Percentiles rank a stretch among this genome's conserved stretches.
phyloP scores from a whole-genome alignment of 129 eudicot genomes.

The Pseudognaphalium luteoalbum region DNA sequence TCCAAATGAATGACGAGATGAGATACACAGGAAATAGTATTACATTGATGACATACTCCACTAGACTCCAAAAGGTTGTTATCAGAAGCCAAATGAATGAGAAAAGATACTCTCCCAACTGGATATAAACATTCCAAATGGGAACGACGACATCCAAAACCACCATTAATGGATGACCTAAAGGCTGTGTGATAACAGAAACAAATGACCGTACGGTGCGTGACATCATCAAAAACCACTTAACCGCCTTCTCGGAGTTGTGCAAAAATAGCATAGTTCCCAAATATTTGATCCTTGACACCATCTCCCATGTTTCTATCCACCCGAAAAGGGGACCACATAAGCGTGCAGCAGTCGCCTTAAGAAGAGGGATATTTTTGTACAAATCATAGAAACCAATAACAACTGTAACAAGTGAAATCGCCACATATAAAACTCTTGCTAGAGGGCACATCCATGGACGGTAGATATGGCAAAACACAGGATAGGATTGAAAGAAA shows the following conservation, averaged over 20 bases:
- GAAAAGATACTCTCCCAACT: conserved; percentile 41
- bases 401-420: conserved; percentile 77
- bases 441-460: conserved; percentile 99
- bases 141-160: conserved; percentile 60
- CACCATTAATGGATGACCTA: conserved; percentile 56
- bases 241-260: conserved; percentile 74
- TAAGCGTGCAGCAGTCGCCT: conserved; percentile 77
- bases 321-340: conserved; percentile 91
- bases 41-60: conserved; percentile 53
- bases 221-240: conserved; percentile 67
- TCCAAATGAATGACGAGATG: conserved; percentile 57
- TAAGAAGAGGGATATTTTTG: conserved; percentile 91
- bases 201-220: conserved; percentile 54
- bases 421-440: conserved; percentile 65
- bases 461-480: conserved; percentile 80
- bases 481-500: conserved; percentile 86
- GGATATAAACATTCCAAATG: conserved; percentile 43
- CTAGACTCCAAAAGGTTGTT: conserved; percentile 48
- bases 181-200: conserved; percentile 59
- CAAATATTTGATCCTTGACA: conserved; percentile 81
- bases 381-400: conserved; percentile 91
- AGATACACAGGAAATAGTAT: conserved; percentile 70
- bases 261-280: conserved; percentile 95
- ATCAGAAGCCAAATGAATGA: conserved; percentile 60
- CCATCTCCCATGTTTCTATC: conserved; percentile 98